Evolutionary conservation across 106 monocot species (phyloP), one percentile per base, ranked within the genome.

Genomic region (Dactylorhiza incarnata): DNA sequence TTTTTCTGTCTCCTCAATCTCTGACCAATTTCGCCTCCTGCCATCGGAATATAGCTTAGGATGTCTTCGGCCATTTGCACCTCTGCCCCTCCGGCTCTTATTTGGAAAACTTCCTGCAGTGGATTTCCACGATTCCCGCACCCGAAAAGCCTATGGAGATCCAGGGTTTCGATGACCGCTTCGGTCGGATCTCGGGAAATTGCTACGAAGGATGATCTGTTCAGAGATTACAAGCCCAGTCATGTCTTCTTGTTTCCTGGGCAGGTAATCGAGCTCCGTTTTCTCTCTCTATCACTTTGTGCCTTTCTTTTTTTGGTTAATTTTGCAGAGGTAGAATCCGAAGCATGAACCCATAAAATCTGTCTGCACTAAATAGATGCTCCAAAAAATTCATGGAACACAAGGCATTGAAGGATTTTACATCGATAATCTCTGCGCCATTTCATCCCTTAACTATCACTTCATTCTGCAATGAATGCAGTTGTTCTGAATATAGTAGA

Each of bases 151-250:
- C 53, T 8, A 23, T 50, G 61, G 50, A 68, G 74, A 80, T 80
- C 80, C 68, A 80, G 74, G 74, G 73, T 74, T 80, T 80, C 74
- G 14, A 74, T 74, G 80, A 74, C 67, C 54, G 45, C 53, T 12
- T 80, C 80, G 6, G 80, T 80, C 26, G 74, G 74, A 80, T 80
- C 74, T 66, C 63, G 63, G 46, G 49, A 59, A 49, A 25, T 63
- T 2, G 47, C 63, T 3, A 48, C 16, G 2, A 25, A 45, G 14
- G 80, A 80, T 23, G 65, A 48, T 11, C 68, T 80, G 52, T 80
- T 80, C n/a, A 53, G 16, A 49, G 80, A 80, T 74, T 80, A 80
- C 80, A 74, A 52, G 67, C 74, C 80, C 48, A 80, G 50, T 16
- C 29, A 23, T n/a, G 80, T 74, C 1, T 80, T 80, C 24, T 24